Evolutionary conservation across 176 grass and related monocot genomes (phyloP), one percentile per base, ranked within the genome.

Genomic region (Microstegium vimineum): DNA sequence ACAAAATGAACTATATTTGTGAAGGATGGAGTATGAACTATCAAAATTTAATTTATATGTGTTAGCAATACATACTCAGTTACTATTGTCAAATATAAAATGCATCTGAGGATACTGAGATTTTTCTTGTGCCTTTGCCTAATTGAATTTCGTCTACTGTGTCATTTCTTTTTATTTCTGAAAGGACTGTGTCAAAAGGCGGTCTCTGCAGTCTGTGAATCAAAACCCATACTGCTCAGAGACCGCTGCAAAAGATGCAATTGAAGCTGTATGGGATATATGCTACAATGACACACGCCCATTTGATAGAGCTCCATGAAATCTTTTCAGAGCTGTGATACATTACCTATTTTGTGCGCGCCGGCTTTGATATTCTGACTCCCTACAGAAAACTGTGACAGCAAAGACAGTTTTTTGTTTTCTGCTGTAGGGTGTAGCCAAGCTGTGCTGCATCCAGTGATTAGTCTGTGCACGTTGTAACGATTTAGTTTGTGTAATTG

Each of bases 161-260:
- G 23, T 73, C 20, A 12, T 72, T 67, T 63, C 16, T 82, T 18
- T 85, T 38, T 34, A 62, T 82, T 66, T 66, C 43, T 85, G 33
- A 88, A 99, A 99, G 93, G 93, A 99, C 38, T 99, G 96, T 86
- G 91, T 95, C 33, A 90, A 82, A 91, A 91, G 93, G 71, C 85
- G 96, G 10, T 34, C 96, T 49, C 84, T 95, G 68, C 71, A 57
- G 77, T 99, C 96, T 27, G 65, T 99, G 70, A 86, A 88, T 57
- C 16, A 6, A 2, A 99, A 99, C 42, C 96, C 93, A 2, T 57
- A 90, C 80, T 94, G 96, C 47, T 85, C 90, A 0, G 89, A 86
- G 59, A 18, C 82, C 16, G 62, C 91, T 66, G 93, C 96, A 37
- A 99, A 95, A 71, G 96, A 99, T 87, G 96, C 93, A 46, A 81